Evolutionary conservation across 352 stramenopile species (phyloP), one percentile per base, ranked within the genome.

Genomic region (Globisporangium cederbergense): DNA sequence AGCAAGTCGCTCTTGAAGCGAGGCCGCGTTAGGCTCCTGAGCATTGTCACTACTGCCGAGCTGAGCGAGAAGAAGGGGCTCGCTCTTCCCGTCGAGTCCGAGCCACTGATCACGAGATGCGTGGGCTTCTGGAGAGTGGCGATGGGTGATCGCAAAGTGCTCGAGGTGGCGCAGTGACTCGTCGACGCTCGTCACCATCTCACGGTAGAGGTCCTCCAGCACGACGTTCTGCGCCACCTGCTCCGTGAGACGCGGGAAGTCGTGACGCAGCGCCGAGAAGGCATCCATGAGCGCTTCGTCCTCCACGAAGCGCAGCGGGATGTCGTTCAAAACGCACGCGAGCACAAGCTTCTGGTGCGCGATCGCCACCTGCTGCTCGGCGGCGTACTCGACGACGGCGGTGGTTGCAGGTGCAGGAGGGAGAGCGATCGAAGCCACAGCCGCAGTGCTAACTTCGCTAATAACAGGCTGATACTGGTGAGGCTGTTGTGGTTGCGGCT

Each of bases 331-430:
- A 28, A 86, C 64, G 59, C 71, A 82, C 34, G 77, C 73, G 8
- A 83, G 68, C 53, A 78, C 73, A 38, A 86, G 63, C 36, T 80
- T 66, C 42, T 78, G 73, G 30, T 79, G 66, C 58, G 78, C 68
- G 5, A 34, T 47, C 38, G 60, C 55, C 13, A 58, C 62, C 25
- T 71, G 61, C 25, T 53, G 28, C 43, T 62, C 38, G 0, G 45
- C 47, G 40, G 57, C 53, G 22, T 18, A 16, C 9, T 38, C 20
- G 43, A 36, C 34, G 5, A 18, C 9, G 22, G 30, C 7, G 2
- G n/a, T 4, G 13, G 30, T 9, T 46, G 32, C 52, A 46, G 52
- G 16, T 32, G 10, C 38, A 46, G 34, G 1, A 43, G 52, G 2
- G 13, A 20, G 6, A 14, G 28, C 10, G 11, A 32, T 56, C 14